Evolutionary conservation across 306 rosid species (phyloP).

Genomic region (Vigna angularis): DNA sequence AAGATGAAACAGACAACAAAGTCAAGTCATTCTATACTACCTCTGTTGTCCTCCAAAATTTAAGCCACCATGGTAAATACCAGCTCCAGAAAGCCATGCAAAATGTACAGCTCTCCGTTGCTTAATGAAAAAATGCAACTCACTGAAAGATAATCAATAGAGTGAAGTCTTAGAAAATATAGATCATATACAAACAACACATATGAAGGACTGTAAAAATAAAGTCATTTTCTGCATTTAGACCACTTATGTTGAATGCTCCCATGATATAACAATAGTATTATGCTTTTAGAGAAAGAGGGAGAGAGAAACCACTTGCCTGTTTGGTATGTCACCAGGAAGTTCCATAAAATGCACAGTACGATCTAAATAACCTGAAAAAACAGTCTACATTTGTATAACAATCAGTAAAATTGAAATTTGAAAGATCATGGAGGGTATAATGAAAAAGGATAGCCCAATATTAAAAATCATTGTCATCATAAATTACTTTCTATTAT

Average conservation of each 20-base stretch:
- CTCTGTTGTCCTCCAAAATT: conserved; percentile 92
- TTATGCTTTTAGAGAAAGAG: background rate
- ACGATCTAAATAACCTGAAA: conserved; percentile 81
- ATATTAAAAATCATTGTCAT: conserved; percentile 15
- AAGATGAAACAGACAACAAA: conserved; percentile 12
- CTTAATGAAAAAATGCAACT: conserved; percentile 90
- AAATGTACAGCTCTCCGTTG: conserved; percentile 97
- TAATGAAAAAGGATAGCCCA: conserved; percentile 9
- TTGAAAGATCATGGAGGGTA: conserved; percentile 11
- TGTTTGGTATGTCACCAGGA: conserved; percentile 95
- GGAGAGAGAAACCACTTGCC: conserved; percentile 54
- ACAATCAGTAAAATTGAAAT: conserved; percentile 34
- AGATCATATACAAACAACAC: conserved; percentile 3
- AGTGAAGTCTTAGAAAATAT: conserved; percentile 36
- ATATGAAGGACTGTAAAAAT: conserved; percentile 11
- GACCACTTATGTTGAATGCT: conserved; percentile 26
- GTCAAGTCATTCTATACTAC: conserved; percentile 61
- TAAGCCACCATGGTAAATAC: conserved; percentile 91
- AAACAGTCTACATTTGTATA: conserved; percentile 71
- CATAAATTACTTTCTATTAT: too few relatives aligned
- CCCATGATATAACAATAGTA: background rate
- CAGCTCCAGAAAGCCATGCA: conserved; percentile 99
- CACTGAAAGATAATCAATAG: conserved; percentile 64
- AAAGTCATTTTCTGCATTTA: conserved; percentile 5
- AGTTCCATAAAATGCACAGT: conserved; percentile 97